phyloP scores from a whole-genome alignment of 352 stramenopile genomes.

The Phytophthora lateralis region DNA sequence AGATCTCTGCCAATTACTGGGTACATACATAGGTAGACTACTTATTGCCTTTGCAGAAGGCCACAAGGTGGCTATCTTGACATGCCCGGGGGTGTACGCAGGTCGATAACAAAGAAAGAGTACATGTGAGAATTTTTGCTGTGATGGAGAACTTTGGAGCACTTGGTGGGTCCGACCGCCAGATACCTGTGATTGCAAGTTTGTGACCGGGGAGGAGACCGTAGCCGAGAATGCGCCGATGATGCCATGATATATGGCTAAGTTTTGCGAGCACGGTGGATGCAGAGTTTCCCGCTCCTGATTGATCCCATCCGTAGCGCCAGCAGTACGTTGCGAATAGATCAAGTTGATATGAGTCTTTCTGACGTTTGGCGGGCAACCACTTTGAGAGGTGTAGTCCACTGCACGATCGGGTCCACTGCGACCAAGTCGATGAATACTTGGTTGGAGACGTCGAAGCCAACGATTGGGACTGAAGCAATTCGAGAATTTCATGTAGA shows the following conservation, averaged over 20 bases:
- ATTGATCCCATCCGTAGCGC: conserved; percentile 8
- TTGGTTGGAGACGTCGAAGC: conserved; percentile 6
- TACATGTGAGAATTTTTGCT: conserved; percentile 8
- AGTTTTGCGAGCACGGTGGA: conserved; percentile 20
- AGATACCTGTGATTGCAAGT: conserved; percentile 35
- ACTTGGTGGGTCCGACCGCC: conserved; percentile 4
- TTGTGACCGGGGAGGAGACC: conserved; percentile 17
- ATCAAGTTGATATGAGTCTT: conserved; percentile 10
- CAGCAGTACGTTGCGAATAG: conserved; percentile 1
- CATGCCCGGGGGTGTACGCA: too few relatives aligned
- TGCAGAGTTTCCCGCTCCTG: conserved; percentile 11
- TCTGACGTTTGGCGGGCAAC: background rate
- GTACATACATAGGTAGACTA: too few relatives aligned
- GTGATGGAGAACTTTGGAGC: conserved; percentile 13
- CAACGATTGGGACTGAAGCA: conserved; percentile 17
- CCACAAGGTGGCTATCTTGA: too few relatives aligned
- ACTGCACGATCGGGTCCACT: conserved; percentile 1
- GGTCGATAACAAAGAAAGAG: too few relatives aligned
- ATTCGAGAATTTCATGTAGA: conserved; percentile 19
- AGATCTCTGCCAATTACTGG: too few relatives aligned
- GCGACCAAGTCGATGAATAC: conserved; percentile 11
- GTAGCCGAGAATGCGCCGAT: conserved; percentile 10
- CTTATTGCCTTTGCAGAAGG: too few relatives aligned
- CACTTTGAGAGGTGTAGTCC: conserved; percentile 3
- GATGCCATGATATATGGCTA: conserved; percentile 16